A percentile compares a stretch with the other conserved stretches of the same genome.
These are phyloP conservation scores for Sphagnum fallax DNA, from an alignment of 228 moss, liverwort and hornwort species.

Conservation along the genomic window DNA sequence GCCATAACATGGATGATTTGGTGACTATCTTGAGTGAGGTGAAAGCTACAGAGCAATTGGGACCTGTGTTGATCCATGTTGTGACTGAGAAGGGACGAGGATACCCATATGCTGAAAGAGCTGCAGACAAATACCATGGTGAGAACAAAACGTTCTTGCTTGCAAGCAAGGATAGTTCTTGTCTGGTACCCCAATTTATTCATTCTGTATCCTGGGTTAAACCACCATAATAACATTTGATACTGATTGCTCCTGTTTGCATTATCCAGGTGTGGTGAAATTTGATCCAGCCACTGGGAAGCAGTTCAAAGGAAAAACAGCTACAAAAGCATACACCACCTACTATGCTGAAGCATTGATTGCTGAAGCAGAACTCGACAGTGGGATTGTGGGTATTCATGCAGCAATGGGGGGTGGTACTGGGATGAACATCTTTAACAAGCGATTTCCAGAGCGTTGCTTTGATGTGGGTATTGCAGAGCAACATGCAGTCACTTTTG, in stretches of 20 bases:
- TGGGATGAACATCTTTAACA: constrained; percentile 63
- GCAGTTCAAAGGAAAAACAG: constrained; percentile 47
- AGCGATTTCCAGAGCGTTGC: constrained; percentile 55
- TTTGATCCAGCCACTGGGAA: constrained; percentile 66
- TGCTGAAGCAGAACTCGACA: constrained; percentile 51
- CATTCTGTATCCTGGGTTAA: background rate
- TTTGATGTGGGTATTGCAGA: constrained; percentile 71
- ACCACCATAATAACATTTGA: background rate
- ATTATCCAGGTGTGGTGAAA: constrained; percentile 46
- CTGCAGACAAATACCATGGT: constrained; percentile 61
- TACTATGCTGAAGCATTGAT: constrained; percentile 62
- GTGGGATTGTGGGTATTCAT: constrained; percentile 45
- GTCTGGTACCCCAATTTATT: background rate
- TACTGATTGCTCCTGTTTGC: background rate
- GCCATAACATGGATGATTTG: constrained; percentile 65
- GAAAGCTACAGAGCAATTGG: constrained; percentile 42
- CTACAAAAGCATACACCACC: constrained; percentile 50
- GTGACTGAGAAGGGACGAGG: constrained; percentile 66
- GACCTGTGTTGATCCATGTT: constrained; percentile 63
- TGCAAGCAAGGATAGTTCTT: background rate
- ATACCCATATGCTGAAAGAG: constrained; percentile 61
- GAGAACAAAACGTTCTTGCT: background rate
- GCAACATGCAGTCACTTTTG: constrained; percentile 55
- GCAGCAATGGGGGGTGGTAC: constrained; percentile 70
- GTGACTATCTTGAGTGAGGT: constrained; percentile 64